Base-by-base conservation (phyloP, 192 early-diverging fungal genomes). In the Gonapodya prolifera region DNA sequence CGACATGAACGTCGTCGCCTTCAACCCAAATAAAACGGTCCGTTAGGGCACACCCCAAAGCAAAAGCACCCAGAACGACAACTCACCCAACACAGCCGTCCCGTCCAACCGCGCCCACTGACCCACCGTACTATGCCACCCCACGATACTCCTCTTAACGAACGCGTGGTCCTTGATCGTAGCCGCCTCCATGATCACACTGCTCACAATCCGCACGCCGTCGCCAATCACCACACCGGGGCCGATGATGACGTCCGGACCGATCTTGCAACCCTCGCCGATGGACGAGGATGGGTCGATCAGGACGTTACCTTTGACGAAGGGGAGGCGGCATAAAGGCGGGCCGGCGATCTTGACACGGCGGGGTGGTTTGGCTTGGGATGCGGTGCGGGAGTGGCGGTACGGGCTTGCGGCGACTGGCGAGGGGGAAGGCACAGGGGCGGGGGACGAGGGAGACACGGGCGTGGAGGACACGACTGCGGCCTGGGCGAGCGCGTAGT, bases 221-320 rank as follows among this genome's bases (percentile, higher is more conserved):
- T 97, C 91, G 78, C 97, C 97, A 77, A 99, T 87, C 18, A 92
- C 87, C 33, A 89, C 92, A 74, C 91, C 91, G 28, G 96, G 95
- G 33, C 96, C 98, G 82, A 99, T 92, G 1, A 94, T 92, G 30
- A 99, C 98, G 82, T 98, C 95, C 61, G 98, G 98, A 34, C 98
- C 98, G 45, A 69, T 69, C 78, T 92, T 89, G 87, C 98, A 99
- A 78, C 93, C 94, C 81, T 94, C 88, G 75, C 98, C 98, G 77
- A 99, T 93, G 81, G 89, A 91, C 78, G 95, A 96, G 28, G 93
- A 88, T 1, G 95, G 94, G 82, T 97, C 88, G 18, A 98, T 88
- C 77, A 99, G 81, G 77, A 98, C 96, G 79, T 98, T 94, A 77
- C 97, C 97, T 75, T 88, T 81, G 34, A 94, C 87, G 75, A 87